Evolutionary conservation across 2,329 filamentous ascomycete genomes (phyloP).

Genomic region (Dactylonectria macrodidyma): DNA sequence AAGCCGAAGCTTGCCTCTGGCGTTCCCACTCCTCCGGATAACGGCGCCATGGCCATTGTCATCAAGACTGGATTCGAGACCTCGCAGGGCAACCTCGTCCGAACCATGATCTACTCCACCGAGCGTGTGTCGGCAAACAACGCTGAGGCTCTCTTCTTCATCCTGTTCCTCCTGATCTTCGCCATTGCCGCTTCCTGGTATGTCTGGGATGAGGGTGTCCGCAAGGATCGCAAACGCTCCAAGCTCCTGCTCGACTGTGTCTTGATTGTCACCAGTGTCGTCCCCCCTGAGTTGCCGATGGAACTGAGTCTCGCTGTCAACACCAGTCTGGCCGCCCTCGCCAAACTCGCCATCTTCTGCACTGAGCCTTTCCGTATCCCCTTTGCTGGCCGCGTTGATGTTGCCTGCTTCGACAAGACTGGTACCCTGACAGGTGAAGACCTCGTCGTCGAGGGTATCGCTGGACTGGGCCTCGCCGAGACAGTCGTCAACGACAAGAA

Average conservation of each 20-base stretch:
- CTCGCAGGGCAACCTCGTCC: conserved; percentile 95
- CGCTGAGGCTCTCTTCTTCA: conserved; percentile 95
- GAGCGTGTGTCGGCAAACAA: conserved; percentile 99
- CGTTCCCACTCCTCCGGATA: conserved; percentile 88
- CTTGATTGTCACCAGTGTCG: conserved; percentile 97
- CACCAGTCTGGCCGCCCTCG: conserved; percentile 93
- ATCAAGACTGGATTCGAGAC: conserved; percentile 99
- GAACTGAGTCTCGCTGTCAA: conserved; percentile 98
- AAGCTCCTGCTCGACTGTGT: conserved; percentile 98
- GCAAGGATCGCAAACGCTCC: conserved; percentile 94
- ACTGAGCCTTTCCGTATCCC: conserved; percentile 99
- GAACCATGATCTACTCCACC: conserved; percentile 99
- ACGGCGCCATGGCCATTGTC: conserved; percentile 93
- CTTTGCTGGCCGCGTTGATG: conserved; percentile 93
- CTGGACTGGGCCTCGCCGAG: conserved; percentile 84
- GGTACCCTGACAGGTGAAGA: conserved; percentile 97
- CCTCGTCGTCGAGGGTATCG: conserved; percentile 96
- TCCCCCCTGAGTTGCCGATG: conserved; percentile 98
- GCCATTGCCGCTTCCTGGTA: conserved; percentile 99
- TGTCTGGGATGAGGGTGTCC: conserved; percentile 97
- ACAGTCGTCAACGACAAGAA: conserved; percentile 74
- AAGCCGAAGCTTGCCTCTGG: conserved; percentile 80
- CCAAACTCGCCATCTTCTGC: conserved; percentile 97
- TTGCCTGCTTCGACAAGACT: conserved; percentile 99
- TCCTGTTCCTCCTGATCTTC: conserved; percentile 95